phyloP scores from a whole-genome alignment of 2,329 filamentous ascomycete species.

The Trichoderma polysporum region DNA sequence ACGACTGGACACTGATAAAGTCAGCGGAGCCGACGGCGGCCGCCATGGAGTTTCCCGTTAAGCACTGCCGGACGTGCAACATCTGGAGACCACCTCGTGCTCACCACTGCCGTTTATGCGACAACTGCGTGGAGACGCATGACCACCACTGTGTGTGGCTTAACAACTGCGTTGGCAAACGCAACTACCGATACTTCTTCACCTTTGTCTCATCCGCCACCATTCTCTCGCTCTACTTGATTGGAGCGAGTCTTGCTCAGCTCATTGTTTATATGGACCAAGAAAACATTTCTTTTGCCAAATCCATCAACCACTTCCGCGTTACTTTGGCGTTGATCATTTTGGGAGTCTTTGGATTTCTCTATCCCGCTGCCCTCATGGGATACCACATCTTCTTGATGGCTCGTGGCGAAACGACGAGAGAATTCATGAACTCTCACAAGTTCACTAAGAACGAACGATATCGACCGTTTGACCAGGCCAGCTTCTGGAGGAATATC shows the following conservation, averaged over 20 bases:
- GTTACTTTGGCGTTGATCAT: slow-evolving; percentile 88
- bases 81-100: slow-evolving; percentile 95
- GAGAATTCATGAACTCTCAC: slow-evolving; percentile 93
- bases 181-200: slow-evolving; percentile 98
- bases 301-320: slow-evolving; percentile 67
- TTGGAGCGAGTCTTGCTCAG: slow-evolving; percentile 77
- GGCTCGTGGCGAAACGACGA: slow-evolving; percentile 86
- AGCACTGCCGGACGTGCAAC: slow-evolving; percentile 96
- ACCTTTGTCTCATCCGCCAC: slow-evolving; percentile 81
- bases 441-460: slow-evolving; percentile 92
- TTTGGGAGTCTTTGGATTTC: slow-evolving; percentile 70
- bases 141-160: slow-evolving; percentile 99
- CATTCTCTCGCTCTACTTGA: slow-evolving; percentile 71
- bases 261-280: slow-evolving; percentile 68
- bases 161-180: slow-evolving; percentile 94
- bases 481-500: slow-evolving; percentile 74
- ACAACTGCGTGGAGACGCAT: slow-evolving; percentile 95
- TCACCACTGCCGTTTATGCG: slow-evolving; percentile 94
- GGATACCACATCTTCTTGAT: slow-evolving; percentile 91
- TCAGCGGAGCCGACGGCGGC: slow-evolving; percentile 71
- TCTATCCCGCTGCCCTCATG: slow-evolving; percentile 81
- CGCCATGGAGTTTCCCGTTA: slow-evolving; percentile 96
- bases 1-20: slow-evolving; percentile 91
- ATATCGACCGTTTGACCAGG: slow-evolving; percentile 85
- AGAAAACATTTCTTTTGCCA: slow-evolving; percentile 64